Evolutionary conservation across 495 filamentous ascomycete species (phyloP).

Genomic region (Choiromyces venosus): DNA sequence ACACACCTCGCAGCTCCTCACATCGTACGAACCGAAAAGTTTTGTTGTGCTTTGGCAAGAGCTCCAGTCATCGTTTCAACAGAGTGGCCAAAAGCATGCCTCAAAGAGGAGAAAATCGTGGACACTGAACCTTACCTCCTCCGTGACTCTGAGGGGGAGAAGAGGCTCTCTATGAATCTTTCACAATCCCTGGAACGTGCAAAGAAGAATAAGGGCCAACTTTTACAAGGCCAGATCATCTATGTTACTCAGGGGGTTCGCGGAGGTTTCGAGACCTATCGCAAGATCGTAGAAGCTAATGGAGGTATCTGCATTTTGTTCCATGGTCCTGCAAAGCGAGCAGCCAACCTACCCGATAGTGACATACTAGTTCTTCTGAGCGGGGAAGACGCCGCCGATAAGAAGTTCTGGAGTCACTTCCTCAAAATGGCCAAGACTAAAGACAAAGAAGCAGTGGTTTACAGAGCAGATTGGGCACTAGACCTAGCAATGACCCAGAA

Average conservation of each 20-base stretch:
- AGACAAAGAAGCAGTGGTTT: conserved; percentile 68
- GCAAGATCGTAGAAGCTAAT: conserved; percentile 77
- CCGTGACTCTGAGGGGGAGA: conserved; percentile 64
- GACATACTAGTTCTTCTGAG: conserved; percentile 76
- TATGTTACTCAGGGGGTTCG: conserved; percentile 73
- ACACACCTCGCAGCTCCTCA: conserved; percentile 82
- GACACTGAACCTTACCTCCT: conserved; percentile 59
- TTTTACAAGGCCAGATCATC: conserved; percentile 66
- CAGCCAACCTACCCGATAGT: conserved; percentile 43
- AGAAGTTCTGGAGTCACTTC: conserved; percentile 72
- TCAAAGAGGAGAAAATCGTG: conserved; percentile 55
- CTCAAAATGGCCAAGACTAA: conserved; percentile 65
- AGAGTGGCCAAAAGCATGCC: conserved; percentile 70
- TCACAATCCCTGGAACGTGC: conserved; percentile 61
- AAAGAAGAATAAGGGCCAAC: conserved; percentile 64
- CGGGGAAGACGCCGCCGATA: conserved; percentile 58
- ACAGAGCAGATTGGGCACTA: conserved; percentile 80
- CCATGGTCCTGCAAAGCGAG: conserved; percentile 42
- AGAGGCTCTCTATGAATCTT: conserved; percentile 62
- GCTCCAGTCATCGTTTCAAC: conserved; percentile 68
- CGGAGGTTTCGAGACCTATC: conserved; percentile 76
- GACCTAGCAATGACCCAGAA: conserved; percentile 83
- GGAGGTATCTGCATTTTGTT: conserved; percentile 78
- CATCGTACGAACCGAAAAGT: conserved; percentile 85
- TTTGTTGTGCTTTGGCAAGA: conserved; percentile 75